Conservation (phyloP, 2,329 filamentous ascomycete genomes). For the Paraphaeosphaeria minitans region DNA sequence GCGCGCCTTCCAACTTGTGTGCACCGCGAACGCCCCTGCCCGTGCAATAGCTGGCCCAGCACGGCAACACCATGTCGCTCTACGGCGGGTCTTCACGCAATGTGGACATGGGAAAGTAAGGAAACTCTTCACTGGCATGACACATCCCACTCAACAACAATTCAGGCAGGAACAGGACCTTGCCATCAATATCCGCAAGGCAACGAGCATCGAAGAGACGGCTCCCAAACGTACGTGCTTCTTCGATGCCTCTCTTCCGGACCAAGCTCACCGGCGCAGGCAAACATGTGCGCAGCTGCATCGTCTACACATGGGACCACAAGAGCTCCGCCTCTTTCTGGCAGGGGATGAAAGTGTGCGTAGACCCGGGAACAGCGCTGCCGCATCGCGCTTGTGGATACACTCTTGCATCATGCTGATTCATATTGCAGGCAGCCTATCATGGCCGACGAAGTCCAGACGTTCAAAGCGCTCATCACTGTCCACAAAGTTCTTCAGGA, state of each 20-base stretch:
- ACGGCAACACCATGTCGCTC: slow-evolving; percentile 7
- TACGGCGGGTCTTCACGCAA: slow-evolving; percentile 49
- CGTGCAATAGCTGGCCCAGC: slow-evolving; percentile 1
- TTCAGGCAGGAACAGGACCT: slow-evolving; percentile 66
- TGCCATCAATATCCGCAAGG: slow-evolving; percentile 70
- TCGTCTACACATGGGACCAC: slow-evolving; percentile 99
- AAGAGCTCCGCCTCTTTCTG: slow-evolving; percentile 95
- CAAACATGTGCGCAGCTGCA: slow-evolving; percentile 97
- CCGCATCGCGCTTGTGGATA: background rate
- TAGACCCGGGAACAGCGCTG: slow-evolving; percentile 11
- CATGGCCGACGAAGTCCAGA: slow-evolving; percentile 96
- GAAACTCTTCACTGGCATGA: slow-evolving; percentile 12
- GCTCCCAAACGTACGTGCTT: slow-evolving; percentile 65
- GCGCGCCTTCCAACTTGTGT: background rate
- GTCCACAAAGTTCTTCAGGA: slow-evolving; percentile 98
- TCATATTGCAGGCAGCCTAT: slow-evolving; percentile 78
- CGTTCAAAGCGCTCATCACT: slow-evolving; percentile 97
- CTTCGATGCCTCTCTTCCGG: slow-evolving; percentile 6
- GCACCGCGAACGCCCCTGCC: slow-evolving; percentile 1
- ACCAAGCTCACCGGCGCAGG: slow-evolving; percentile 52
- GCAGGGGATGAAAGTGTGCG: slow-evolving; percentile 97
- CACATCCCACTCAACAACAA: slow-evolving; percentile 6
- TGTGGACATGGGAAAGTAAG: slow-evolving; percentile 67
- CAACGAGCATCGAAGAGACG: slow-evolving; percentile 69
- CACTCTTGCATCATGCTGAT: slow-evolving; percentile 18